Conservation (phyloP, 371 early-diverging fungal genomes). For the Syncephalastrum racemosum region DNA sequence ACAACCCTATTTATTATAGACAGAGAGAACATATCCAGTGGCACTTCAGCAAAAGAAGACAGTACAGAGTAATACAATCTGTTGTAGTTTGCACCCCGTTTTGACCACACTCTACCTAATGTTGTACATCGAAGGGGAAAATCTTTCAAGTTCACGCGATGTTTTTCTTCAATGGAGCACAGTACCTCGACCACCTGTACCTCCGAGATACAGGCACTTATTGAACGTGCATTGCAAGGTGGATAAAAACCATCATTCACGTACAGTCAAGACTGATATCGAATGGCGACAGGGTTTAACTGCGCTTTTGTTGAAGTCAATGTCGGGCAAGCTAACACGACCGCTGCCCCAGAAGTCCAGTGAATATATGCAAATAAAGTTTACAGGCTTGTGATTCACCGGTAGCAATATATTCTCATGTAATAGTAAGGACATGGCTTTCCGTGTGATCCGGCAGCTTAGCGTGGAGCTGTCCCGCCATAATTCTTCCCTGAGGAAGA, state of each 20-base stretch:
- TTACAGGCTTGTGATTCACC: not conserved
- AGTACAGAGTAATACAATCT: no score
- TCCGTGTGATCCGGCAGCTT: slow-evolving; percentile 9
- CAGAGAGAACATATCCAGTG: no score
- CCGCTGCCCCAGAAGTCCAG: not conserved
- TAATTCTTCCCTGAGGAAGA: slow-evolving; percentile 8
- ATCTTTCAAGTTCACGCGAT: no score
- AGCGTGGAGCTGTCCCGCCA: slow-evolving; percentile 4
- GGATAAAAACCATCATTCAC: no score
- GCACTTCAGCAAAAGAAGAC: no score
- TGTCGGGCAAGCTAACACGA: not conserved
- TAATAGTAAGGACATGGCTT: slow-evolving; percentile 10
- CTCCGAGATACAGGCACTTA: not conserved
- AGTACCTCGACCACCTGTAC: no score
- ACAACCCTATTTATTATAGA: no score
- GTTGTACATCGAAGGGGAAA: no score
- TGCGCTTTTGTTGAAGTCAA: not conserved
- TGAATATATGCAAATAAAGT: not conserved
- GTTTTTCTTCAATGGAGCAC: no score
- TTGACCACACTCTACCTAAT: no score
- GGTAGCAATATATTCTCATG: no score
- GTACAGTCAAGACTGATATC: not conserved
- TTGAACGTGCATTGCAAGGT: slow-evolving; percentile 3
- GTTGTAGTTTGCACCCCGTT: no score
- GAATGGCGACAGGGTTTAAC: not conserved